Evolutionary conservation across 176 grass and related monocot species (phyloP).

Genomic region (Olyra latifolia): DNA sequence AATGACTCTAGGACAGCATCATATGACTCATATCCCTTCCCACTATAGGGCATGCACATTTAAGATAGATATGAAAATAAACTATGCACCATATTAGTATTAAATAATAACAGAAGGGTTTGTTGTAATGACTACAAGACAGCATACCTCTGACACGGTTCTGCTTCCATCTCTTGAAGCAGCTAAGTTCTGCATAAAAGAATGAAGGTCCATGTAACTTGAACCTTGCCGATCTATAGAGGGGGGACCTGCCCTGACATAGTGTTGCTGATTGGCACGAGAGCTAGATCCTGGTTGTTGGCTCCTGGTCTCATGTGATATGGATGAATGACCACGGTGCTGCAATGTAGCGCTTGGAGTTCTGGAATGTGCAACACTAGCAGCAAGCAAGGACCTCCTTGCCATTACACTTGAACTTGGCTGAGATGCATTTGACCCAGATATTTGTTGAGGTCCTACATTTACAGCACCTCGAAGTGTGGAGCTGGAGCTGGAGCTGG

Average conservation of each 20-base stretch:
- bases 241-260: conserved; percentile 34
- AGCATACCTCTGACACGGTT: conserved; percentile 48
- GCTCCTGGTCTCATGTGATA: conserved; percentile 37
- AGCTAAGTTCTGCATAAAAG: conserved; percentile 59
- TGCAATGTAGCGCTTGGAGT: conserved; percentile 34
- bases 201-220: conserved; percentile 52
- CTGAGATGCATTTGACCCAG: conserved; percentile 32
- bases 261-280: conserved; percentile 44
- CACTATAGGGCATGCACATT: neutral
- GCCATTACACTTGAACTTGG: conserved; percentile 21
- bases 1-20: neutral
- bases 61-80: conserved; percentile 12
- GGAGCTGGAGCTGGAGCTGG: conserved; percentile 34
- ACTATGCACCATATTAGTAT: neutral
- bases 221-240: conserved; percentile 44
- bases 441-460: conserved; percentile 36
- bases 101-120: conserved; percentile 6
- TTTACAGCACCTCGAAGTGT: conserved; percentile 36
- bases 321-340: conserved; percentile 41
- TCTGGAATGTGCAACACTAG: conserved; percentile 35
- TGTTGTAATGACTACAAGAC: neutral
- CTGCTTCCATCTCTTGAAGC: conserved; percentile 59
- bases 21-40: neutral
- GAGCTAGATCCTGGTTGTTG: conserved; percentile 46
- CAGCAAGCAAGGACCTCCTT: conserved; percentile 42